A percentile compares a stretch with the other conserved stretches of the same genome.
phyloP scores from a whole-genome alignment of 306 rosid species.

The Corylus americana region DNA sequence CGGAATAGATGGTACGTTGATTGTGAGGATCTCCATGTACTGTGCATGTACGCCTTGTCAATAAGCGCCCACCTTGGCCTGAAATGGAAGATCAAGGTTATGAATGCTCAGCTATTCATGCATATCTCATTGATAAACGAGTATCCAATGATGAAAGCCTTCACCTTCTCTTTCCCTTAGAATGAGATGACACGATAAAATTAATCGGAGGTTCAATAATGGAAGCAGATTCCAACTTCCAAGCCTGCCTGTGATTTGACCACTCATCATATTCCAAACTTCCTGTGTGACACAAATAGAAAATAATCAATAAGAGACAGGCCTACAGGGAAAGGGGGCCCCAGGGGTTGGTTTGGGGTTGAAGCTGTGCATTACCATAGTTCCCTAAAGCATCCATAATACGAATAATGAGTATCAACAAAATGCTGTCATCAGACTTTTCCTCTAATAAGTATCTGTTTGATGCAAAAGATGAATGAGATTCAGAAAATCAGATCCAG shows the following conservation, averaged over 20 bases:
- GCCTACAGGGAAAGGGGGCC: slow-evolving; percentile 9
- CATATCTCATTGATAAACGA: slow-evolving; percentile 23
- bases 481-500: slow-evolving; percentile 28
- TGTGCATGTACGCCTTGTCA: slow-evolving; percentile 97
- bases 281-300: slow-evolving; percentile 47
- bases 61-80: slow-evolving; percentile 99
- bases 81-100: slow-evolving; percentile 26
- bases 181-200: slow-evolving; percentile 75
- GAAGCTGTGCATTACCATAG: slow-evolving; percentile 60
- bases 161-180: slow-evolving; percentile 92
- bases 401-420: slow-evolving; percentile 88
- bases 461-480: slow-evolving; percentile 29
- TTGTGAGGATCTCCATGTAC: slow-evolving; percentile 98
- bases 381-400: slow-evolving; percentile 96
- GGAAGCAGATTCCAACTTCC: slow-evolving; percentile 99
- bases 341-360: too few relatives aligned
- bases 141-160: slow-evolving; percentile 16
- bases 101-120: slow-evolving; percentile 11
- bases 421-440: slow-evolving; percentile 92
- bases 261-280: slow-evolving; percentile 96
- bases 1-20: slow-evolving; percentile 89
- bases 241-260: slow-evolving; percentile 96
- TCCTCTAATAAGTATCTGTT: slow-evolving; percentile 78
- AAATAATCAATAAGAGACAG: slow-evolving; percentile 21
- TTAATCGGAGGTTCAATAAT: slow-evolving; percentile 87